Base-by-base conservation (phyloP, 768 basidiomycete genomes). In the Lactifluus volemus region DNA sequence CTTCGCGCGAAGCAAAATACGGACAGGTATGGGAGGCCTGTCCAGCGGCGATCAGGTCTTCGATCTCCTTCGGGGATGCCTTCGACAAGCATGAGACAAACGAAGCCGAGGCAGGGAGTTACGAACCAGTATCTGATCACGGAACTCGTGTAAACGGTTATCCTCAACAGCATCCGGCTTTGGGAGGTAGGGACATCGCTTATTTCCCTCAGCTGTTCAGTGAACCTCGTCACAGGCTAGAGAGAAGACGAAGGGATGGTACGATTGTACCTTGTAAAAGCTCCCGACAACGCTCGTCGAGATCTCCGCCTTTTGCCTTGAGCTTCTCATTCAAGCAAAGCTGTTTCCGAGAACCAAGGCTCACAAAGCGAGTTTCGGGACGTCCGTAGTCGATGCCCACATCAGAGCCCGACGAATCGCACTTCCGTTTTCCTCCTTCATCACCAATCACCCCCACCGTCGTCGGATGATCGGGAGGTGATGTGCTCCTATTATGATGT, bases 61-160 rank as follows among this genome's bases (percentile, higher is more conserved):
- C 96, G 5, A 99, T 97, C 65, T 97, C 96, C 70, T 91, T 92
- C 0, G 94, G 90, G 2, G 81, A 79, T 0, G 94, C 90, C 94
- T 95, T 53, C 21, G 15, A 59, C 19, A 19, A 7, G 53, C 29
- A 56, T 49, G 52, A 32, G 59, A 52, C 21, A 54, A 14, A 5
- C 9, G 34, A 49, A 57, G 10, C 32, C n/a, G 25, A 54, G 39
- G 36, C 11, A 5, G 32, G n/a, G 55, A n/a, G 41, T 41, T 21
- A 72, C 78, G 55, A 68, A 88, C 94, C 68, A 97, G 74, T 32
- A 95, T 85, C 69, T 92, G 86, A 70, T 97, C 95, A 53, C 92
- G 80, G 63, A 95, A 83, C 66, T 93, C 89, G 14, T 90, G 74
- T 79, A 97, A 84, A 44, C 74, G 76, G 10, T 73, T 73, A 64